Evolutionary conservation across 1,284 basidiomycete species (phyloP), one percentile per base, ranked within the genome.

Genomic region (Ceratobasidium sp.): DNA sequence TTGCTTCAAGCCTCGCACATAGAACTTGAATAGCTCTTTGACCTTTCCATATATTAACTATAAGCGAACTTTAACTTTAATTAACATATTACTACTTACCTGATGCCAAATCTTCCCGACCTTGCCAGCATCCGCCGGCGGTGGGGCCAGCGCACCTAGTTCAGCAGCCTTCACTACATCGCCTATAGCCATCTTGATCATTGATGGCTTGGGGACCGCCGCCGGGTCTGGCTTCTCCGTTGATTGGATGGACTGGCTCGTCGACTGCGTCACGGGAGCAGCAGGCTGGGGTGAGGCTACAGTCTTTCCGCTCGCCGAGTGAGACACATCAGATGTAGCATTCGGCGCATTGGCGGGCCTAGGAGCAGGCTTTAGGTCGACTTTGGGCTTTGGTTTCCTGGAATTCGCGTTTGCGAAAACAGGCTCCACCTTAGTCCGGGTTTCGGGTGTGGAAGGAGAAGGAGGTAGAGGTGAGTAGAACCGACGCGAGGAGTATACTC

Each of bases 1-100:
- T 67, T 90, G 84, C 80, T 89, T 91, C 74, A 91, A 82, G 41
- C 92, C 92, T 41, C 87, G 84, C 76, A 82, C 88, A 80, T 94
- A 93, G 80, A 93, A 93, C 91, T 92, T 93, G 89, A 92, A 76
- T 3, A 77, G 67, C 61, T 77, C 75, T 52, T 73, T 77, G 26
- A 49, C 64, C 55, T 62, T 23, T 55, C 64, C 58, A 62, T 26
- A 61, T 78, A 28, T 75, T 75, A 76, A 47, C n/a, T n/a, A n/a
- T n/a, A n/a, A n/a, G n/a, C n/a, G n/a, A n/a, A n/a, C n/a, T 43
- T 71, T 47, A 49, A 57, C 44, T 3, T 4, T 71, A 30, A 59
- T 50, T 52, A 21, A 44, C 23, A 23, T 11, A n/a, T 58, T 55
- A 21, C n/a, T 28, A 43, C 30, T 90, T 84, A 82, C 87, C 76